phyloP scores from a whole-genome alignment of 805 yeast species.

The Candida nanaspora region DNA sequence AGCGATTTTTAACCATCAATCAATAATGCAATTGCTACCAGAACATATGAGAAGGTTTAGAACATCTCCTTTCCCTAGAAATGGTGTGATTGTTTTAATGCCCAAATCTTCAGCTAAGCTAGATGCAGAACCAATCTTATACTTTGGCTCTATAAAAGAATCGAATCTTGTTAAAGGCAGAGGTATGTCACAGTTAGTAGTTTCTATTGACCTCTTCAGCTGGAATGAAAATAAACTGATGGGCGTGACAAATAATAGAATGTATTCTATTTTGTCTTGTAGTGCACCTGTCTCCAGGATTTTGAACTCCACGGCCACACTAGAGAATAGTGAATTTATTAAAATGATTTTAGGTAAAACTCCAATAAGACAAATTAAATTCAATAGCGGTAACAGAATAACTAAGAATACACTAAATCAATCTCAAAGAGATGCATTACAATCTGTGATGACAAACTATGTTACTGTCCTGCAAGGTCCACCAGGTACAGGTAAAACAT shows the following conservation, averaged over 20 bases:
- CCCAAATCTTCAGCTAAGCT: slow-evolving; percentile 35
- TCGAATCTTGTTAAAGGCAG: slow-evolving; percentile 29
- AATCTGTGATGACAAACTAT: slow-evolving; percentile 58
- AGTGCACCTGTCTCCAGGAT: slow-evolving; percentile 58
- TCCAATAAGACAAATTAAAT: slow-evolving; percentile 33
- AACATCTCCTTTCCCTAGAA: slow-evolving; percentile 50
- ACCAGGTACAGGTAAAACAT: slow-evolving; percentile 80
- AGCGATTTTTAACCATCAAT: slow-evolving; percentile 34
- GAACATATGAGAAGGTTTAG: slow-evolving; percentile 47
- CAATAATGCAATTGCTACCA: slow-evolving; percentile 43
- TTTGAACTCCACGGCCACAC: slow-evolving; percentile 56
- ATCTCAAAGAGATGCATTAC: slow-evolving; percentile 71
- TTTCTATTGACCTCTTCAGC: background rate
- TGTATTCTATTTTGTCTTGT: slow-evolving; percentile 43
- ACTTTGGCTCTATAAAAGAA: slow-evolving; percentile 51
- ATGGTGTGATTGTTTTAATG: slow-evolving; percentile 51
- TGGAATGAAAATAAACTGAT: background rate
- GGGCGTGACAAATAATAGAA: background rate
- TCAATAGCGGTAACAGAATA: slow-evolving; percentile 46
- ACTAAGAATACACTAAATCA: slow-evolving; percentile 46
- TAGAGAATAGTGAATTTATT: slow-evolving; percentile 46
- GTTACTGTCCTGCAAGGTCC: slow-evolving; percentile 64
- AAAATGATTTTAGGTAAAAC: slow-evolving; percentile 21
- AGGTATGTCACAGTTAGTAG: background rate
- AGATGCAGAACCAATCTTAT: slow-evolving; percentile 29